Conservation (phyloP, 2,329 filamentous ascomycete species). For the Penicillium sp. region DNA sequence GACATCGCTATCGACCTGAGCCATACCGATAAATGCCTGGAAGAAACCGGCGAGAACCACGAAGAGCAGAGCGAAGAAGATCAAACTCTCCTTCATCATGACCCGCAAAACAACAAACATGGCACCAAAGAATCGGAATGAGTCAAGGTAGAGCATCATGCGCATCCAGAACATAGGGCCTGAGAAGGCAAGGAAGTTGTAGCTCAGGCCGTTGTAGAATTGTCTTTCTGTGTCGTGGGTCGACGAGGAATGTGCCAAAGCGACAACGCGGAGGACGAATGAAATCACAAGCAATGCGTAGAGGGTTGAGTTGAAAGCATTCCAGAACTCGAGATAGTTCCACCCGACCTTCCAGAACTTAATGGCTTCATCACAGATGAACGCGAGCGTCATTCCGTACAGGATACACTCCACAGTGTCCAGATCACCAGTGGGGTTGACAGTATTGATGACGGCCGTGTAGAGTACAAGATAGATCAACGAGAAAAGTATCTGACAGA, state of each 20-base stretch:
- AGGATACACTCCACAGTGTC: conserved; percentile 81
- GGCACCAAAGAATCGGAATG: conserved; percentile 91
- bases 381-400: conserved; percentile 89
- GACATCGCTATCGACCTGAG: conserved; percentile 73
- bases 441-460: conserved; percentile 89
- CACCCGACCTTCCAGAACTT: conserved; percentile 95
- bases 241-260: conserved; percentile 63
- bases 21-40: conserved; percentile 91
- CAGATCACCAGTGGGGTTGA: conserved; percentile 81
- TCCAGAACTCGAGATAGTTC: conserved; percentile 95
- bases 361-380: conserved; percentile 80
- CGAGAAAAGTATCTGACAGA: conserved; percentile 81
- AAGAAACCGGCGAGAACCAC: conserved; percentile 80
- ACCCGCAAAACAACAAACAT: conserved; percentile 97
- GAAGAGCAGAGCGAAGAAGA: conserved; percentile 89
- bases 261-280: conserved; percentile 76
- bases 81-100: conserved; percentile 91
- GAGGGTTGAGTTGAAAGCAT: conserved; percentile 84
- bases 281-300: conserved; percentile 79
- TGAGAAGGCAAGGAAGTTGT: conserved; percentile 90
- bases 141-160: conserved; percentile 88
- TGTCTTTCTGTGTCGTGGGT: conserved; percentile 53
- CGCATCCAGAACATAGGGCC: conserved; percentile 98
- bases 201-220: conserved; percentile 76
- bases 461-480: conserved; percentile 82